Evolutionary conservation across 495 filamentous ascomycete genomes (phyloP).

Genomic region (Jackrogersella multiformis): DNA sequence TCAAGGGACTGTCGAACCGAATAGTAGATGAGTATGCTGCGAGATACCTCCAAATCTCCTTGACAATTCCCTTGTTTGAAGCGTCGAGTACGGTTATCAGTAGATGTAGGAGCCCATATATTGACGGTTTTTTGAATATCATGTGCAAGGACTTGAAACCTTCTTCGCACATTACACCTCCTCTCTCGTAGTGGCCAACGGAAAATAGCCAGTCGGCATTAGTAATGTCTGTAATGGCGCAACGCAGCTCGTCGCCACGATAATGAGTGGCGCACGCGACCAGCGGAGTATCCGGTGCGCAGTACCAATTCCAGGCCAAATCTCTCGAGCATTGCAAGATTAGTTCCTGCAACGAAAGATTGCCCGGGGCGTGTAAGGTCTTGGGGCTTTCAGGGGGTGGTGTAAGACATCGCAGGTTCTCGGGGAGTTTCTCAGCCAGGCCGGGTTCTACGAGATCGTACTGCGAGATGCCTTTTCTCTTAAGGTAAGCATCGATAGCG

Average conservation of each 20-base stretch:
- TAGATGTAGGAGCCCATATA: constrained; percentile 45
- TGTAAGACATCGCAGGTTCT: constrained; percentile 49
- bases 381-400: constrained; percentile 46
- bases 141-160: constrained; percentile 43
- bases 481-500: constrained; percentile 50
- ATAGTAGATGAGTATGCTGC: constrained; percentile 42
- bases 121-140: constrained; percentile 43
- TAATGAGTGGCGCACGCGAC: constrained; percentile 42
- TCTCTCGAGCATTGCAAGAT: constrained; percentile 43
- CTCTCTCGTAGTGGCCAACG: constrained; percentile 42
- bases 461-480: constrained; percentile 50
- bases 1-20: constrained; percentile 34
- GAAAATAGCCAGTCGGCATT: constrained; percentile 47
- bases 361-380: constrained; percentile 34
- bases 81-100: constrained; percentile 44
- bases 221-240: constrained; percentile 47
- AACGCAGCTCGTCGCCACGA: constrained; percentile 44
- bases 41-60: constrained; percentile 46
- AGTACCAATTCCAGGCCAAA: constrained; percentile 47
- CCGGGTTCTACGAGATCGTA: constrained; percentile 51
- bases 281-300: constrained; percentile 40
- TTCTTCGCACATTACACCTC: constrained; percentile 45
- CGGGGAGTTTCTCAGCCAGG: constrained; percentile 45
- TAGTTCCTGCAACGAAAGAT: constrained; percentile 44
- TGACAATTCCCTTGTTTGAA: constrained; percentile 44